Evolutionary conservation across 345 rosid species (phyloP), one percentile per base, ranked within the genome.

Genomic region (Salix suchowensis): DNA sequence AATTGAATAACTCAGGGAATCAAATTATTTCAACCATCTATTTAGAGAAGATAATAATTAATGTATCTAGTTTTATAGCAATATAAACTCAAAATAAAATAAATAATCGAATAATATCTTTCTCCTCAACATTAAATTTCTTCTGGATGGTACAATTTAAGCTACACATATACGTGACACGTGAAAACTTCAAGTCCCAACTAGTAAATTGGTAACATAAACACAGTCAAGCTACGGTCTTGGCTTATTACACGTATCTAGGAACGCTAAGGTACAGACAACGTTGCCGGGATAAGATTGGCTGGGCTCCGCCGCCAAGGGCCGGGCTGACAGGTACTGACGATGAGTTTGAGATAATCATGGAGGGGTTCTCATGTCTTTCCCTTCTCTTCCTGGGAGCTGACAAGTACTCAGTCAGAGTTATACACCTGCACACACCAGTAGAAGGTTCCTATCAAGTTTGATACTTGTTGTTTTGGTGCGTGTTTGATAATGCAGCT

Each of bases 131-230:
- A 36, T 36, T 36, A 36, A 36, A 36, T 36, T 36, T 36, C 37
- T 1, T 36, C 37, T 36, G 11, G 39, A 12, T n/a, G 44, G 72
- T 39, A 19, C 71, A 46, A 65, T 6, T 39, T 8, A 18, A 13
- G 1, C 2, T 16, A 68, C 14, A 58, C 34, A 23, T 4, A 21
- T 34, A 28, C 8, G 3, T 4, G 77, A 74, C 81, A 74, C 73
- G 74, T 83, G 82, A 46, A 6, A 66, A 40, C 62, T 58, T 37
- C 75, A 39, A 61, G 72, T 68, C 42, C 44, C 55, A 21, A 58
- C 10, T n/a, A 12, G 28, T 3, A 58, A 58, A n/a, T n/a, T 23
- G 62, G 21, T 0, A 19, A 18, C 58, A 19, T 2, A 52, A 52
- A 19, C 21, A 34, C 8, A 7, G 18, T 1, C 21, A 66, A 21